Conservation (phyloP, 2,329 filamentous ascomycete species). For the Rutstroemia sp. region DNA sequence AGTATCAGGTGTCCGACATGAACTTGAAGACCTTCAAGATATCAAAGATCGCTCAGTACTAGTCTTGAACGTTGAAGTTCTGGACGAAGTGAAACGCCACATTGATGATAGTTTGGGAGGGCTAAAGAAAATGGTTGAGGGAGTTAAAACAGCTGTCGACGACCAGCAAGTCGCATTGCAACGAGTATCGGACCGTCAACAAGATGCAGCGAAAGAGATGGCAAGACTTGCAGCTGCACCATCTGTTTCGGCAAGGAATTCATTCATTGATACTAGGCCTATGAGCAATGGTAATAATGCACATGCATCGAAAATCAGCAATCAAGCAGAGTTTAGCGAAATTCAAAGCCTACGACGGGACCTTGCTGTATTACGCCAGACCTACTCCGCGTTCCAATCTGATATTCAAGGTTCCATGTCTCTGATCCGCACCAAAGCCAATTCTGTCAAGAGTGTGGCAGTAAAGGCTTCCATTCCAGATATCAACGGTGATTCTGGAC, state of each 20-base stretch:
- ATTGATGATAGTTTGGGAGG: constrained; percentile 86
- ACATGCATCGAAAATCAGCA: constrained; percentile 25
- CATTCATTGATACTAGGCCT: constrained; percentile 22
- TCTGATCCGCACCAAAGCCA: constrained; percentile 72
- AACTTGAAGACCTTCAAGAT: constrained; percentile 86
- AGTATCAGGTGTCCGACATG: constrained; percentile 90
- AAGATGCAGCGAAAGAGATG: constrained; percentile 84
- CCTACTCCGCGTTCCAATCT: constrained; percentile 83
- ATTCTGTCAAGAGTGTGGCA: constrained; percentile 69
- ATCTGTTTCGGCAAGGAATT: constrained; percentile 19
- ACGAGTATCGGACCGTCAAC: constrained; percentile 81
- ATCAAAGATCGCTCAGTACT: constrained; percentile 92
- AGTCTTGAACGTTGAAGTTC: constrained; percentile 85
- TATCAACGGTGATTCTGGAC: constrained; percentile 70
- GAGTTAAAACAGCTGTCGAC: constrained; percentile 74
- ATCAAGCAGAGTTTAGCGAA: constrained; percentile 61
- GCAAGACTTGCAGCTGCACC: constrained; percentile 38
- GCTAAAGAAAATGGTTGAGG: constrained; percentile 75
- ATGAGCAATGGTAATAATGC: constrained; percentile 20
- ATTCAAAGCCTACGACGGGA: constrained; percentile 79
- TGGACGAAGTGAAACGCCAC: constrained; percentile 94
- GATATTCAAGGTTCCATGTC: constrained; percentile 87
- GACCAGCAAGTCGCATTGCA: constrained; percentile 78
- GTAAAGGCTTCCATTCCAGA: constrained; percentile 63
- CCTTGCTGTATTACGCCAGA: constrained; percentile 84